A percentile compares a stretch with the other conserved stretches of the same genome.
These are phyloP conservation scores for Debaryomyces robertsiae DNA, from an alignment of 1,139 yeast species.

Conservation along the genomic window DNA sequence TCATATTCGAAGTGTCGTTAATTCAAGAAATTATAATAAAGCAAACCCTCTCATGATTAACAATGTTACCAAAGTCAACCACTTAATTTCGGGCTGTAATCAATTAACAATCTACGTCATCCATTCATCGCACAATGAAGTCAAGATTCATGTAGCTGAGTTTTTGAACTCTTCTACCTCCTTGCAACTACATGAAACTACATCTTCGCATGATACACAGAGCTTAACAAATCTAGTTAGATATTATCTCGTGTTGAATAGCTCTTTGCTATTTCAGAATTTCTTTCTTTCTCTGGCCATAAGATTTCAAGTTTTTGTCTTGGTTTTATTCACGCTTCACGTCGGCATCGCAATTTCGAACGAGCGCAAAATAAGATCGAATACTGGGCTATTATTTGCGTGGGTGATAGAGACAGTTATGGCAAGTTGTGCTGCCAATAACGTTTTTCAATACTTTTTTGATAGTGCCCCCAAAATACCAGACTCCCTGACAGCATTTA, in stretches of 20 bases:
- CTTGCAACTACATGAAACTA: neutral
- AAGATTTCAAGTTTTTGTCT: conserved; percentile 11
- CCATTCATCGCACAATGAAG: conserved; percentile 15
- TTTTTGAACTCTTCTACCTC: neutral
- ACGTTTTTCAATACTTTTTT: conserved; percentile 22
- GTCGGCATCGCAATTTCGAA: conserved; percentile 53
- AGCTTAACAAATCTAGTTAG: conserved; percentile 18
- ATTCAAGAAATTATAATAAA: conserved; percentile 26
- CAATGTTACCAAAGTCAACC: conserved; percentile 49
- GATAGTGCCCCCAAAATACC: conserved; percentile 31
- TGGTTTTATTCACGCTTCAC: conserved; percentile 17
- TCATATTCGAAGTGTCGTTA: conserved; percentile 27
- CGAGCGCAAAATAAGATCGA: conserved; percentile 58
- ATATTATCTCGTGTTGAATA: conserved; percentile 25
- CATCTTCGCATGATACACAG: neutral
- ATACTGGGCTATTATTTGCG: conserved; percentile 61
- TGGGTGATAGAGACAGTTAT: conserved; percentile 54
- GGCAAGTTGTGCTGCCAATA: conserved; percentile 57
- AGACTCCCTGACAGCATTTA: conserved; percentile 34
- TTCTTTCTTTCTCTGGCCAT: conserved; percentile 14
- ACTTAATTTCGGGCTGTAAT: conserved; percentile 50
- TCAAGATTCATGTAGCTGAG: neutral
- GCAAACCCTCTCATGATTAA: conserved; percentile 36
- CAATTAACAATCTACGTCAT: conserved; percentile 39
- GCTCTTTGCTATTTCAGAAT: conserved; percentile 13